These are phyloP conservation scores for Lanmaoa rubissima DNA, from an alignment of 768 basidiomycete genomes.

Conservation along the genomic window DNA sequence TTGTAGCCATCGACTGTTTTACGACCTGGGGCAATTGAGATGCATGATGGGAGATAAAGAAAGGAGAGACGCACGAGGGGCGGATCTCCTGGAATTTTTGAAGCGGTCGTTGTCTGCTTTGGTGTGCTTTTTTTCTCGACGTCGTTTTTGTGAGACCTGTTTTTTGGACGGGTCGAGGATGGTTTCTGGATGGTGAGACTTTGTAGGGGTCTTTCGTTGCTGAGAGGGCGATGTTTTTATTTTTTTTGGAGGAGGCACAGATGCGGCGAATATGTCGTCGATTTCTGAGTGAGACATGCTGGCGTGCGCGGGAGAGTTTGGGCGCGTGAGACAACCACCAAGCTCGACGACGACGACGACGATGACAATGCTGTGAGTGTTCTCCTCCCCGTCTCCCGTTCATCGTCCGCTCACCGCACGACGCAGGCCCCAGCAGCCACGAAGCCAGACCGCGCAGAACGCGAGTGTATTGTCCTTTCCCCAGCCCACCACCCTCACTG, in stretches of 20 bases:
- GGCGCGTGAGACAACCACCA: slow-evolving; percentile 17
- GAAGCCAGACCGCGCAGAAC: slow-evolving; percentile 23
- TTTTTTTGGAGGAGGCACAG: slow-evolving; percentile 42
- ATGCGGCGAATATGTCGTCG: slow-evolving; percentile 75
- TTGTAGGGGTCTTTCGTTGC: neutral
- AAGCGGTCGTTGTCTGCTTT: slow-evolving; percentile 49
- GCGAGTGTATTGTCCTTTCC: slow-evolving; percentile 15
- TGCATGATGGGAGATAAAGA: slow-evolving; percentile 1
- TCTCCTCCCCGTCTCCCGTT: neutral
- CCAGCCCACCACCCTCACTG: slow-evolving; percentile 24
- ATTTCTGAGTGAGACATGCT: slow-evolving; percentile 68
- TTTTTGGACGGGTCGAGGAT: slow-evolving; percentile 60
- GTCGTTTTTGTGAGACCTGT: slow-evolving; percentile 31
- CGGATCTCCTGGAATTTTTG: slow-evolving; percentile 71
- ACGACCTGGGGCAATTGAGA: slow-evolving; percentile 48
- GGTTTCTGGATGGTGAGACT: slow-evolving; percentile 46
- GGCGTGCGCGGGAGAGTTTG: slow-evolving; percentile 13
- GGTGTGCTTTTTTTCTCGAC: slow-evolving; percentile 29
- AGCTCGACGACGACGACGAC: slow-evolving; percentile 20
- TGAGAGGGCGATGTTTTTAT: neutral
- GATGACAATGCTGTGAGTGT: slow-evolving; percentile 35
- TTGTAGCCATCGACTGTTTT: slow-evolving; percentile 78
- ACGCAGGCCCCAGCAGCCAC: slow-evolving; percentile 42
- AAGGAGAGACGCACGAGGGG: slow-evolving; percentile 52
- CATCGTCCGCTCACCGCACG: neutral